These are phyloP conservation scores for Pleurotus salmoneostramineus DNA, from an alignment of 768 basidiomycete genomes.

Conservation along the genomic window DNA sequence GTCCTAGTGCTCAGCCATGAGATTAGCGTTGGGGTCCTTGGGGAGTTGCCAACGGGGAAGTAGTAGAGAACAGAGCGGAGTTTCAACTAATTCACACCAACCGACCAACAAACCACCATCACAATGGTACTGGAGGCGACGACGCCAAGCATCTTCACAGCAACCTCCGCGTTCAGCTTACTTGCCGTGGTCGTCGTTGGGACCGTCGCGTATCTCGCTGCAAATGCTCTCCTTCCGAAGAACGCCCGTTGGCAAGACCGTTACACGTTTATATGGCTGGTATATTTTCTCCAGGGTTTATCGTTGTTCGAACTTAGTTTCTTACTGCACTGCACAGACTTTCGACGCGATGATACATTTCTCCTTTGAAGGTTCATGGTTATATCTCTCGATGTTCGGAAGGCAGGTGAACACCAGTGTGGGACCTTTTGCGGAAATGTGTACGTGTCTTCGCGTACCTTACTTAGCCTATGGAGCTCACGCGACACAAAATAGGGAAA, in stretches of 20 bases:
- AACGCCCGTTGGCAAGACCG: constrained; percentile 60
- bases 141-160: constrained; percentile 37
- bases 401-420: constrained; percentile 64
- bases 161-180: constrained; percentile 62
- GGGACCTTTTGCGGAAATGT: constrained; percentile 70
- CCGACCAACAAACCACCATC: not conserved
- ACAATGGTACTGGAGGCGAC: constrained; percentile 3
- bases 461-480: not conserved
- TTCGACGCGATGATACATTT: constrained; percentile 84
- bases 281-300: constrained; percentile 23
- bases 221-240: constrained; percentile 58
- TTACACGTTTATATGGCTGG: constrained; percentile 77
- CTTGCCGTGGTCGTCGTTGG: constrained; percentile 52
- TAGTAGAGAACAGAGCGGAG: too few species aligned
- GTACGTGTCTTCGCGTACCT: constrained; percentile 37
- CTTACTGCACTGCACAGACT: constrained; percentile 35
- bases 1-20: too few species aligned
- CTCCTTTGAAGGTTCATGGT: constrained; percentile 74
- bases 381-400: constrained; percentile 75
- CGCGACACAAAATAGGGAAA: constrained; percentile 45
- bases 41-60: too few species aligned
- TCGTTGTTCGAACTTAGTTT: not conserved
- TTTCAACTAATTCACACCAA: too few species aligned
- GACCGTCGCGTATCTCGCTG: constrained; percentile 45
- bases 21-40: too few species aligned